These are phyloP conservation scores for Pseudophaeomoniella oleicola DNA, from an alignment of 2,329 filamentous ascomycete species.

Conservation along the genomic window DNA sequence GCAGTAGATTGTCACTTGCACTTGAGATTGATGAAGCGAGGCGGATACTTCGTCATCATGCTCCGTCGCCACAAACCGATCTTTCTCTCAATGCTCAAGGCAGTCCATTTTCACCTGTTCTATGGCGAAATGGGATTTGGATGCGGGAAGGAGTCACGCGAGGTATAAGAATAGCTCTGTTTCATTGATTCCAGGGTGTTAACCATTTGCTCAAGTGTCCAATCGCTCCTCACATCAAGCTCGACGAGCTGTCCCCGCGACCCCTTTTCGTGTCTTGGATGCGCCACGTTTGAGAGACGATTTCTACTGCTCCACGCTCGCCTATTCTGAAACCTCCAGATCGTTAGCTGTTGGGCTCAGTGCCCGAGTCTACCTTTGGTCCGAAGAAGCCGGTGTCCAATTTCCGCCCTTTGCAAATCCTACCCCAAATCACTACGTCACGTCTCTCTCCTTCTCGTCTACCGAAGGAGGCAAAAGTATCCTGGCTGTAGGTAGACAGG, in stretches of 20 bases:
- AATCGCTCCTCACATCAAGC: constrained; percentile 4
- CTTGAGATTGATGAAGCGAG: constrained; percentile 60
- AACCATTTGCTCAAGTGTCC: not conserved
- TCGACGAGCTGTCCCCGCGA: constrained; percentile 43
- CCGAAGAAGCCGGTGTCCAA: constrained; percentile 55
- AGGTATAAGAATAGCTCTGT: constrained; percentile 17
- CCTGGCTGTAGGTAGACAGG: constrained; percentile 68
- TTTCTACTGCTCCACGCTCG: constrained; percentile 85
- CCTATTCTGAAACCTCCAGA: constrained; percentile 61
- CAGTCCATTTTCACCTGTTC: constrained; percentile 15
- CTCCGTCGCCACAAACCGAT: not conserved
- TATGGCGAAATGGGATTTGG: constrained; percentile 26
- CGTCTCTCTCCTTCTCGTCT: constrained; percentile 84
- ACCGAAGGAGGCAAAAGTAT: constrained; percentile 59
- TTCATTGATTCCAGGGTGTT: too few species aligned
- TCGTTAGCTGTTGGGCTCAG: constrained; percentile 75
- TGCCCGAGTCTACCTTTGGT: constrained; percentile 75
- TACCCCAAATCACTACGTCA: constrained; percentile 44
- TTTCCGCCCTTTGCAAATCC: constrained; percentile 41
- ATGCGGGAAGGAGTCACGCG: constrained; percentile 15
- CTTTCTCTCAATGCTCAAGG: not conserved
- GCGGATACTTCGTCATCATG: constrained; percentile 41
- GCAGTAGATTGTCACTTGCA: constrained; percentile 62
- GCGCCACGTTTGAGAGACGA: constrained; percentile 83
- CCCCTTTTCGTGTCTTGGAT: constrained; percentile 78